Evolutionary conservation across 2,329 filamentous ascomycete genomes (phyloP).

Genomic region (Nemania sp.): DNA sequence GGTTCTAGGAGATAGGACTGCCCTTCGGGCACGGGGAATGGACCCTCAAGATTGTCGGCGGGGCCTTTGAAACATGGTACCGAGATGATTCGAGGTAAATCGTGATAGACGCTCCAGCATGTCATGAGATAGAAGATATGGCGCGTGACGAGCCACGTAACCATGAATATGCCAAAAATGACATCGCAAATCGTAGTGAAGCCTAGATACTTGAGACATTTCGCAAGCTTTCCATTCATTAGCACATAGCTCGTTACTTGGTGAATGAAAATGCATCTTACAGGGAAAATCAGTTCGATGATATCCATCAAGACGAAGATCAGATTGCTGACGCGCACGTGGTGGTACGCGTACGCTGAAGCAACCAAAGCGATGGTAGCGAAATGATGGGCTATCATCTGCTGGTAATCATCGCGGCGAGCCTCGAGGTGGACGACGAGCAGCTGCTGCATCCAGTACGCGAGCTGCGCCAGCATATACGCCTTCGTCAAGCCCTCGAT

Average conservation of each 20-base stretch:
- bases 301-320: slow-evolving; percentile 91
- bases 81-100: slow-evolving; percentile 63
- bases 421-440: slow-evolving; percentile 92
- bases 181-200: slow-evolving; percentile 76
- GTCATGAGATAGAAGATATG: slow-evolving; percentile 78
- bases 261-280: slow-evolving; percentile 48
- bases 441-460: slow-evolving; percentile 92
- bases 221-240: slow-evolving; percentile 65
- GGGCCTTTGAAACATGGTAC: slow-evolving; percentile 73
- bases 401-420: slow-evolving; percentile 86
- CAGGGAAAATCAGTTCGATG: slow-evolving; percentile 82
- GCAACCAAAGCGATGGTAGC: slow-evolving; percentile 80
- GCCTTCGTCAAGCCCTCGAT: slow-evolving; percentile 75
- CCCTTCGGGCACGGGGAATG: slow-evolving; percentile 52
- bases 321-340: slow-evolving; percentile 82
- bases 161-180: slow-evolving; percentile 80
- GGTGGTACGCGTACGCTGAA: slow-evolving; percentile 80
- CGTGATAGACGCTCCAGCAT: slow-evolving; percentile 76
- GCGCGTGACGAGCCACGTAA: slow-evolving; percentile 78
- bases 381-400: slow-evolving; percentile 93
- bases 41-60: slow-evolving; percentile 56
- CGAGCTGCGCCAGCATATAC: slow-evolving; percentile 88
- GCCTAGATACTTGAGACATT: slow-evolving; percentile 87
- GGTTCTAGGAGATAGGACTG: slow-evolving; percentile 70
- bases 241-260: slow-evolving; percentile 7